Evolutionary conservation across 169 alveolate genomes (phyloP), one percentile per base, ranked within the genome.

Genomic region (Theileria orientalis): DNA sequence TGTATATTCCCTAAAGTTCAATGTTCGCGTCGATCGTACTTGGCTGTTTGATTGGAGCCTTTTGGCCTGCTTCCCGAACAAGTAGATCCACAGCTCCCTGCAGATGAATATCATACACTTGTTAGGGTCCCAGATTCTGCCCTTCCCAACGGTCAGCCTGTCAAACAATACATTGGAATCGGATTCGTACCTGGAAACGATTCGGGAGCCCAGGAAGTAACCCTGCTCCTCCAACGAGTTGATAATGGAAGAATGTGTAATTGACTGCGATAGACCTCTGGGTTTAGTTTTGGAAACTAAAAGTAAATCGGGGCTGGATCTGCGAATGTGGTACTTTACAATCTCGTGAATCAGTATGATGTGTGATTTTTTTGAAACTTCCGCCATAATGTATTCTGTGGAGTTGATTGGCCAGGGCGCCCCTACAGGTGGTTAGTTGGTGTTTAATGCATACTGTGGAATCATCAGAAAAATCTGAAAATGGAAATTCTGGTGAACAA

Each of bases 31-130:
- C 9, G n/a, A 11, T 3, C 52, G 60, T 33, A 73, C 89, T 67
- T 82, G 83, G 73, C 89, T 67, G 68, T 82, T 82, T 0, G 89
- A 72, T 40, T 82, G 89, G 23, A 82, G 80, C 14, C 84, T 47
- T 6, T 67, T 44, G 30, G 85, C 89, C 47, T 82, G 74, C 3
- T n/a, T 61, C 9, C 84, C 84, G 51, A 82, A 82, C 35, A 82
- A 56, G 59, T 73, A 82, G 13, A 66, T 63, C 84, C 89, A 82
- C 33, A 82, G 56, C 37, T 82, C 44, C 59, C 76, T 52, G 79
- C 89, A 82, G 23, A 82, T 61, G 37, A 82, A 82, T 5, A 82
- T 57, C 68, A 82, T 70, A 23, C 89, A 72, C 54, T 63, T 74
- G 47, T 73, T 82, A 46, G 54, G 75, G 49, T 82, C 89, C 84